Evolutionary conservation across 345 rosid genomes (phyloP).

Genomic region (Moringa oleifera): DNA sequence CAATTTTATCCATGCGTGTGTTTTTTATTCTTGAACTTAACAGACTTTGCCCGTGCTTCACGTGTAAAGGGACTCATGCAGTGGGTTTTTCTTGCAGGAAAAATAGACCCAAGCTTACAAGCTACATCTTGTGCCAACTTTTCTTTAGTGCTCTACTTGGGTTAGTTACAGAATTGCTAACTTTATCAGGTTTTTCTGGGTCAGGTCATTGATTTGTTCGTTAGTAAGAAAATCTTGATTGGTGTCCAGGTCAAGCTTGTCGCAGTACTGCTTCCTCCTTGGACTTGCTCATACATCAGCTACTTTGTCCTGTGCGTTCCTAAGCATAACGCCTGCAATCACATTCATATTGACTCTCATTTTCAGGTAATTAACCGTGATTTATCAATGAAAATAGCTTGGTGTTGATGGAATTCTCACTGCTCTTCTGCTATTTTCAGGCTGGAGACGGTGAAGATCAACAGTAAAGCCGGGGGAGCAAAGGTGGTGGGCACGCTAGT

Average conservation of each 20-base stretch:
- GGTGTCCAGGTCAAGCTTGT: conserved; percentile 48
- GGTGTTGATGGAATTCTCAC: no score
- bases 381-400: no score
- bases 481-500: conserved; percentile 47
- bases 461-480: conserved; percentile 33
- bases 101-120: conserved; percentile 48
- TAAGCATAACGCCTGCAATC: conserved; percentile 55
- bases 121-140: conserved; percentile 36
- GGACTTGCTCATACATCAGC: conserved; percentile 73
- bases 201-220: not conserved
- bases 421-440: conserved; percentile 20
- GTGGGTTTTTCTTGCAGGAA: conserved; percentile 38
- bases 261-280: conserved; percentile 59
- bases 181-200: not conserved
- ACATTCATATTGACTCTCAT: conserved; percentile 62
- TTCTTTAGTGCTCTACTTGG: conserved; percentile 70
- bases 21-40: no score
- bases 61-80: no score
- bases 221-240: no score
- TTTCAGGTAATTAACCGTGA: conserved; percentile 33
- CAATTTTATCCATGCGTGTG: no score
- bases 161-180: conserved; percentile 24
- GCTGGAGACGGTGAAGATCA: conserved; percentile 44
- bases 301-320: conserved; percentile 52
- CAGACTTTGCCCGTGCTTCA: no score